These are phyloP conservation scores for Avena insularis DNA, from an alignment of 176 grass and related monocot genomes.

Conservation along the genomic window DNA sequence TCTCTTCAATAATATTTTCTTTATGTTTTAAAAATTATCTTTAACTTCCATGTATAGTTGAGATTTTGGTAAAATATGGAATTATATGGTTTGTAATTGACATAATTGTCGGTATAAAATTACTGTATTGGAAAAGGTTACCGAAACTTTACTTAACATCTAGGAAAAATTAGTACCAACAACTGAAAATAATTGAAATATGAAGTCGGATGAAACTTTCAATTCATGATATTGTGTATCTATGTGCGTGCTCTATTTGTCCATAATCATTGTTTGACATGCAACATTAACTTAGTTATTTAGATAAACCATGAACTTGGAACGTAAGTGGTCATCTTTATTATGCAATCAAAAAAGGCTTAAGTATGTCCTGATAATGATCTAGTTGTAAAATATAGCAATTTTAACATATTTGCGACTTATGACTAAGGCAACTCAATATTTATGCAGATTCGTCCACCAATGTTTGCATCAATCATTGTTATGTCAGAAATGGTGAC, in stretches of 20 bases:
- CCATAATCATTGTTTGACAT: background rate
- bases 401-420: constrained; percentile 7
- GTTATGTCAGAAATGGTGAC: constrained; percentile 79
- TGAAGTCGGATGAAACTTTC: background rate
- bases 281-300: no score
- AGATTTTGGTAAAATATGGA: constrained; percentile 19
- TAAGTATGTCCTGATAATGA: background rate
- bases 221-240: constrained; percentile 1
- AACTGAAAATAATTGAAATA: background rate
- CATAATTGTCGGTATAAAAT: background rate
- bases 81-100: background rate
- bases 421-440: constrained; percentile 32
- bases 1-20: background rate
- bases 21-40: background rate
- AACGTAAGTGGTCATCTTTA: background rate
- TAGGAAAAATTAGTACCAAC: background rate
- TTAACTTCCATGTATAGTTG: background rate
- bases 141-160: background rate
- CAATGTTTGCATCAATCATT: constrained; percentile 92
- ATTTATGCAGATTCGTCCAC: constrained; percentile 63
- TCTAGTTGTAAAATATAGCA: background rate
- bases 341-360: background rate
- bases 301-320: background rate
- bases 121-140: background rate
- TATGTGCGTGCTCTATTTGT: background rate